These are phyloP conservation scores for Chamaecyparis obtusa DNA, from an alignment of 75 land plant species.

Conservation along the genomic window DNA sequence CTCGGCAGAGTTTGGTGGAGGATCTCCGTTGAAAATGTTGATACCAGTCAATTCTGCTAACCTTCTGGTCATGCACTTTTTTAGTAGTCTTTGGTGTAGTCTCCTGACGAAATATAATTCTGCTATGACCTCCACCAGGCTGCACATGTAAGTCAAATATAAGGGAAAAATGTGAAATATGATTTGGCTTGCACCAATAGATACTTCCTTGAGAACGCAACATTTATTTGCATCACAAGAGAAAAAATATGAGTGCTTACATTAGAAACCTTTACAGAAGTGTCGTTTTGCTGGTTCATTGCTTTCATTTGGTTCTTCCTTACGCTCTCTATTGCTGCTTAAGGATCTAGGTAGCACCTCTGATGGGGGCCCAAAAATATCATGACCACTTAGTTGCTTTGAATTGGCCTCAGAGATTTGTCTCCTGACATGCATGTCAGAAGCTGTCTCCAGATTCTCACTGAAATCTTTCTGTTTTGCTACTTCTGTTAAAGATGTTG, in stretches of 20 bases:
- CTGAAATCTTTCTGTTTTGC: conserved; percentile 55
- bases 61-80: conserved; percentile 41
- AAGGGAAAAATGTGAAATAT: neutral
- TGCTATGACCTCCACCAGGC: conserved; percentile 52
- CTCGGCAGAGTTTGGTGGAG: conserved; percentile 16
- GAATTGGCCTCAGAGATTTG: conserved; percentile 43
- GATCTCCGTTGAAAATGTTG: conserved; percentile 34
- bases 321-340: conserved; percentile 23
- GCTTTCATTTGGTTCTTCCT: conserved; percentile 26
- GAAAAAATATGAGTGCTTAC: conserved; percentile 22
- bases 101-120: conserved; percentile 40
- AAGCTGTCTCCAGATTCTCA: conserved; percentile 34
- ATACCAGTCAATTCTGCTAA: conserved; percentile 47
- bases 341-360: conserved; percentile 35
- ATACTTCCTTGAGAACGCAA: neutral
- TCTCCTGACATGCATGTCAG: conserved; percentile 22
- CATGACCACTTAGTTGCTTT: conserved; percentile 48
- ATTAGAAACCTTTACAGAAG: conserved; percentile 54
- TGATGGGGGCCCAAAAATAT: conserved; percentile 47
- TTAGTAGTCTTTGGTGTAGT: conserved; percentile 13
- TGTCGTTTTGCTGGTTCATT: conserved; percentile 22
- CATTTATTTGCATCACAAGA: neutral
- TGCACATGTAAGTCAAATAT: conserved; percentile 14
- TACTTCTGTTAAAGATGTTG: conserved; percentile 43
- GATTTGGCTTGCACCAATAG: neutral